phyloP scores from a whole-genome alignment of 129 eudicot genomes.

The Centaurea solstitialis region DNA sequence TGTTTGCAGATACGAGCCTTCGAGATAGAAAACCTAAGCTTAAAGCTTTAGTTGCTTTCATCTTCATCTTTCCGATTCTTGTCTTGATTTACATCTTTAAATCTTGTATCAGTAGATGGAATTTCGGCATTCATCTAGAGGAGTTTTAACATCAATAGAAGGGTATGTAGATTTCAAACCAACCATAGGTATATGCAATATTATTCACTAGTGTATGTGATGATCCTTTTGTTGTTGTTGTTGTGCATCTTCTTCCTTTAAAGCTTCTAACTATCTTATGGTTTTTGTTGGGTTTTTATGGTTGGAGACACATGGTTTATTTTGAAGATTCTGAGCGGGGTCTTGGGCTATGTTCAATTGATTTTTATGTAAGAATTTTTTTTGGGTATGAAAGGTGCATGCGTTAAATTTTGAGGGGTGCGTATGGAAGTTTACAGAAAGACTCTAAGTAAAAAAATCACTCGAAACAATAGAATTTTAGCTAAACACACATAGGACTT shows the following conservation, averaged over 20 bases:
- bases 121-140: not conserved
- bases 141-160: not conserved
- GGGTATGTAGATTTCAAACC: not conserved
- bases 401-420: too few relatives aligned
- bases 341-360: too few relatives aligned
- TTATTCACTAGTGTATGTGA: not conserved
- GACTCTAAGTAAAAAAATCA: too few relatives aligned
- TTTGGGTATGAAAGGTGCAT: too few relatives aligned
- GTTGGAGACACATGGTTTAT: too few relatives aligned
- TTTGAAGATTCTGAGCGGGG: too few relatives aligned
- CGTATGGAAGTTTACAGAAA: too few relatives aligned
- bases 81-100: not conserved
- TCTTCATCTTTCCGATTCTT: not conserved
- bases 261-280: not conserved
- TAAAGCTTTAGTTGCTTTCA: too few relatives aligned
- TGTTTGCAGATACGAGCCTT: constrained; percentile 91
- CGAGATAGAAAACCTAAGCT: constrained; percentile 3
- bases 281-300: not conserved
- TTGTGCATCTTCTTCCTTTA: not conserved
- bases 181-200: not conserved
- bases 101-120: not conserved
- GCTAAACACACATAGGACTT: too few relatives aligned
- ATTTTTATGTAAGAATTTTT: too few relatives aligned
- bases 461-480: too few relatives aligned
- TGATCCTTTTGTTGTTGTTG: not conserved